Evolutionary conservation across 2,329 filamentous ascomycete genomes (phyloP).

Genomic region (Cordyceps cateniannulata): DNA sequence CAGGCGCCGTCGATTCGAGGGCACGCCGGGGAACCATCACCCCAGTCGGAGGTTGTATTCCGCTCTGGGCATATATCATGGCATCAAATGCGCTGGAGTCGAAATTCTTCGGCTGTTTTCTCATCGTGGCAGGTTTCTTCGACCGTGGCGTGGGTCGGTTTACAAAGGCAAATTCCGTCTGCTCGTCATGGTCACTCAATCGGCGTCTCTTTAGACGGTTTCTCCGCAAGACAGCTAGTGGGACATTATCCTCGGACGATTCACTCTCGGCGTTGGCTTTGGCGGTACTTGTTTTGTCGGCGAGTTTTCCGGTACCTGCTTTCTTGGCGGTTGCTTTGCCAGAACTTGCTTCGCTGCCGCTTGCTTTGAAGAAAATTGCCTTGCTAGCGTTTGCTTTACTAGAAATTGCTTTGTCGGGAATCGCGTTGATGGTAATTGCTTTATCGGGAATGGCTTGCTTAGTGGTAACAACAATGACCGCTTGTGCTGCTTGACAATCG

Average conservation of each 20-base stretch:
- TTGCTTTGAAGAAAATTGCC: too few relatives aligned
- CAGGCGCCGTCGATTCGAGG: not conserved
- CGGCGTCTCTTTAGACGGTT: not conserved
- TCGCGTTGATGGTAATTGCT: too few relatives aligned
- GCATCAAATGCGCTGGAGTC: slow-evolving; percentile 16
- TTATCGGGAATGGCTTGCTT: not conserved
- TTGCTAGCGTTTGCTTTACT: too few relatives aligned
- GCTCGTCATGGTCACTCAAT: not conserved
- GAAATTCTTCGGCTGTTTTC: not conserved
- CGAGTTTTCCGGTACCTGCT: too few relatives aligned
- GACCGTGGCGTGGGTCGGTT: not conserved
- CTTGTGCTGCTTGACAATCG: not conserved
- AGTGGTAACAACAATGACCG: not conserved
- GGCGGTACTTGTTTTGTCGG: too few relatives aligned
- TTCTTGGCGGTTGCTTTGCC: too few relatives aligned
- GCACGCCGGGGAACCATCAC: slow-evolving; percentile 1
- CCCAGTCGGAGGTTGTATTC: not conserved
- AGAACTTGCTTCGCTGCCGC: too few relatives aligned
- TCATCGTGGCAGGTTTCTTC: not conserved
- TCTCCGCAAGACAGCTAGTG: not conserved
- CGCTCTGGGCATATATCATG: slow-evolving; percentile 13
- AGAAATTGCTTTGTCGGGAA: too few relatives aligned
- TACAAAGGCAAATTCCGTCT: not conserved
- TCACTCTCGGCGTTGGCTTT: not conserved
- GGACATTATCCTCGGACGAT: not conserved